These are phyloP conservation scores for Sporobolus alterniflorus DNA, from an alignment of 202 grass and related monocot species.

Conservation along the genomic window DNA sequence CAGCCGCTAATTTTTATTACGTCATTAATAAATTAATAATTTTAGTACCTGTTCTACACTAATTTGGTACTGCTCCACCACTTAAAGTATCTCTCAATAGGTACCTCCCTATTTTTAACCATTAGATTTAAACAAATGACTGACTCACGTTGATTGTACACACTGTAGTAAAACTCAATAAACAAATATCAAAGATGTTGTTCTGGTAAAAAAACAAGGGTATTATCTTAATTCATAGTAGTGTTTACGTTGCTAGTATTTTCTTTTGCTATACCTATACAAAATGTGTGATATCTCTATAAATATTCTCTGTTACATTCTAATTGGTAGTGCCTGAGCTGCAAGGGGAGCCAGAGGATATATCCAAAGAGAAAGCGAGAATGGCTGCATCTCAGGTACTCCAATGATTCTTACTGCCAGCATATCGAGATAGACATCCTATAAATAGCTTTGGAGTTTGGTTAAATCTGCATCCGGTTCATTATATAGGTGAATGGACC, in stretches of 20 bases:
- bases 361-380: slow-evolving; percentile 97
- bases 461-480: slow-evolving; percentile 29
- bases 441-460: background rate
- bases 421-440: background rate
- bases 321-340: slow-evolving; percentile 83
- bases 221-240: background rate
- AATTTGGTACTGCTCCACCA: too few species aligned
- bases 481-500: slow-evolving; percentile 76
- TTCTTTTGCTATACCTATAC: background rate
- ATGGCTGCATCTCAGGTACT: slow-evolving; percentile 82
- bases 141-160: too few species aligned
- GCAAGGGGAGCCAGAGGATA: slow-evolving; percentile 95
- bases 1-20: too few species aligned
- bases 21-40: too few species aligned
- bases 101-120: too few species aligned
- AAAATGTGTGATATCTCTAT: background rate
- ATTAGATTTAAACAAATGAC: too few species aligned
- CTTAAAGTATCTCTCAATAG: too few species aligned
- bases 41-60: too few species aligned
- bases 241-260: background rate
- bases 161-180: too few species aligned
- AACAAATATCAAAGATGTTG: too few species aligned
- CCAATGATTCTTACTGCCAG: slow-evolving; percentile 9
- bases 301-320: slow-evolving; percentile 4
- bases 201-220: background rate